These are phyloP conservation scores for Claviceps humidiphila DNA, from an alignment of 2,329 filamentous ascomycete genomes.

Conservation along the genomic window DNA sequence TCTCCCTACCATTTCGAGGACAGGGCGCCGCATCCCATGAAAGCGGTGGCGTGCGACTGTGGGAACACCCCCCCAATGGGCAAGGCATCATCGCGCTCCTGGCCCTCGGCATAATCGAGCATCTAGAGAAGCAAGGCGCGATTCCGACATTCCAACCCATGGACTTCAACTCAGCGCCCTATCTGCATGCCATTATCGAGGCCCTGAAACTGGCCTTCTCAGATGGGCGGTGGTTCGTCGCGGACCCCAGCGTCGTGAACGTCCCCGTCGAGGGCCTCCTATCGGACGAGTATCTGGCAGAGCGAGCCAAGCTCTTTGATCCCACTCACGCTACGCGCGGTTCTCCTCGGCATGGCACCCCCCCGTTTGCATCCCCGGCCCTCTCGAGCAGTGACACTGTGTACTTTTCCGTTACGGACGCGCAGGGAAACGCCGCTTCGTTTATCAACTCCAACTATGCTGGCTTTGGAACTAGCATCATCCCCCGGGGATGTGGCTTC, in stretches of 20 bases:
- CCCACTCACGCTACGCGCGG: constrained; percentile 41
- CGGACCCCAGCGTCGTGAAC: constrained; percentile 59
- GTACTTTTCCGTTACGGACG: constrained; percentile 79
- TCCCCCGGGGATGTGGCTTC: constrained; percentile 79
- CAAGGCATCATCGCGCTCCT: constrained; percentile 93
- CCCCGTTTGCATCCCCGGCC: constrained; percentile 49
- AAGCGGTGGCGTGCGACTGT: constrained; percentile 62
- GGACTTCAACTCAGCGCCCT: constrained; percentile 71
- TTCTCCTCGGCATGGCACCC: constrained; percentile 46
- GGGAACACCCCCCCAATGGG: constrained; percentile 95
- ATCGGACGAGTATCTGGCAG: constrained; percentile 58
- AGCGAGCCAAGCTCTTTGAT: constrained; percentile 48
- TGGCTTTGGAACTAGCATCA: constrained; percentile 76
- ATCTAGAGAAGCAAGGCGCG: constrained; percentile 61
- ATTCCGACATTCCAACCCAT: constrained; percentile 56
- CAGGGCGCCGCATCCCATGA: constrained; percentile 33
- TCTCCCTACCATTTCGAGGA: constrained; percentile 65
- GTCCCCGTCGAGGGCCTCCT: constrained; percentile 62
- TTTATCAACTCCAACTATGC: constrained; percentile 96
- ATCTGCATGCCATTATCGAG: constrained; percentile 81
- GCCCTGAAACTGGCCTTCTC: constrained; percentile 79
- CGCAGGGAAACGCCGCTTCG: constrained; percentile 74
- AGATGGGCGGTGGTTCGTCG: constrained; percentile 80
- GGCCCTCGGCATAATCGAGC: constrained; percentile 82
- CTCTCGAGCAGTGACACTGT: constrained; percentile 83